Evolutionary conservation across 202 grass and related monocot genomes (phyloP).

Genomic region (Eragrostis tef): DNA sequence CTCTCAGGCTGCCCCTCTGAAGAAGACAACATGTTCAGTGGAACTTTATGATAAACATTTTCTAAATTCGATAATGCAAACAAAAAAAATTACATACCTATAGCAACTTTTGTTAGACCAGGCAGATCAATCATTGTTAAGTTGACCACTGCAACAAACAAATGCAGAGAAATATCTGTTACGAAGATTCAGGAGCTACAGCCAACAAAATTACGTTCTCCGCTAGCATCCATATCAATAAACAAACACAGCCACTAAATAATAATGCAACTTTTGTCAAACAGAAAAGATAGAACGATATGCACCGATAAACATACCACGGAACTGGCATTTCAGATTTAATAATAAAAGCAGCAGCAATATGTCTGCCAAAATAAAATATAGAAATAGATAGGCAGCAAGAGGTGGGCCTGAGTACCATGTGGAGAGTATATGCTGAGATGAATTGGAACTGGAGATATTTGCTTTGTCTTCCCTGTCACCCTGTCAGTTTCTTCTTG

Average conservation of each 20-base stretch:
- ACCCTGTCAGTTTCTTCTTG: constrained; percentile 92
- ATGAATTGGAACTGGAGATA: constrained; percentile 94
- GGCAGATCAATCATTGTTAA: constrained; percentile 93
- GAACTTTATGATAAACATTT: constrained; percentile 2
- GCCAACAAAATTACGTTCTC: no score
- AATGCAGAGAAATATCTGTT: constrained; percentile 36
- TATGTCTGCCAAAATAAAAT: not conserved
- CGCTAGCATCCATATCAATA: constrained; percentile 5
- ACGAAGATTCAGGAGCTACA: constrained; percentile 15
- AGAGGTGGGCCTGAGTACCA: constrained; percentile 49
- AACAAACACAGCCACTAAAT: not conserved
- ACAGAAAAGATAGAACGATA: not conserved
- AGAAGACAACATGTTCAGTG: constrained; percentile 51
- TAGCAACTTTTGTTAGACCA: constrained; percentile 83
- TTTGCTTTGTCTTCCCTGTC: constrained; percentile 89
- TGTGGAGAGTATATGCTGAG: constrained; percentile 94
- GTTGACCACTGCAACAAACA: constrained; percentile 82
- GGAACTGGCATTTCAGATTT: not conserved
- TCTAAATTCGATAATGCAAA: constrained; percentile 23
- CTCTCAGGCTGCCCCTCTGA: constrained; percentile 88
- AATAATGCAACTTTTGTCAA: constrained; percentile 20
- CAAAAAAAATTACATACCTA: constrained; percentile 58
- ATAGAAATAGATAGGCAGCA: not conserved
- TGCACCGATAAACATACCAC: not conserved
- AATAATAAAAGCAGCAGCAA: constrained; percentile 5